Evolutionary conservation across 805 yeast species (phyloP), one percentile per base, ranked within the genome.

Genomic region (Sugiyamaella chiloensis): DNA sequence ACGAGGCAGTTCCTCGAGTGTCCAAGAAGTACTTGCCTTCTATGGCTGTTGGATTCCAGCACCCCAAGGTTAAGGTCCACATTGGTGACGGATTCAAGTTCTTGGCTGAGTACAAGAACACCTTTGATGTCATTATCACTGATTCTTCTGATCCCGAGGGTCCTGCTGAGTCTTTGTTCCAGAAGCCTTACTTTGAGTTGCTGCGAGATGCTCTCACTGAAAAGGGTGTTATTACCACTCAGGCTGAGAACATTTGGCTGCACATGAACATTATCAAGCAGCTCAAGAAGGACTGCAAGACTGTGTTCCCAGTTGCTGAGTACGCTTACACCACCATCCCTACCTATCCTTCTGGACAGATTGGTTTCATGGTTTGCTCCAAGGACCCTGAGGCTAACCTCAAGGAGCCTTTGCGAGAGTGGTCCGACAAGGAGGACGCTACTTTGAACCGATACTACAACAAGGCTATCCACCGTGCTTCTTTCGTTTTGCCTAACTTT

Each of bases 111-210:
- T 67, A 71, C 36, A 57, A 61, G 6, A 73, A 73, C 29, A 77
- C 77, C 55, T 89, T 74, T 61, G 96, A 89, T 65, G 83, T 90
- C 26, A 86, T 89, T 50, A 87, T 89, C 52, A 86, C 96, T 14
- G 97, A 89, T 65, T 86, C 96, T 2, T 84, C 95, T 1, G 97
- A 89, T 65, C 96, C 96, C 1, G 96, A 89, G 58, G 96, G 93
- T 2, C 97, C 97, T 4, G 97, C 97, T 1, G 95, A 83, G 59
- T 85, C 85, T 16, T 85, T 89, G 57, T 89, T 89, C 70, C 87
- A 87, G 64, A 74, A 75, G 51, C 79, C 76, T 47, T 89, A 89
- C 69, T 89, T 88, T 67, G 72, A 79, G 59, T 69, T 89, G 47
- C 69, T 90, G 48, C 60, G 70, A 52, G 74, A 76, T 49, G 85